Conservation (phyloP, 1,139 yeast species). For the Pneumocystis sp. region DNA sequence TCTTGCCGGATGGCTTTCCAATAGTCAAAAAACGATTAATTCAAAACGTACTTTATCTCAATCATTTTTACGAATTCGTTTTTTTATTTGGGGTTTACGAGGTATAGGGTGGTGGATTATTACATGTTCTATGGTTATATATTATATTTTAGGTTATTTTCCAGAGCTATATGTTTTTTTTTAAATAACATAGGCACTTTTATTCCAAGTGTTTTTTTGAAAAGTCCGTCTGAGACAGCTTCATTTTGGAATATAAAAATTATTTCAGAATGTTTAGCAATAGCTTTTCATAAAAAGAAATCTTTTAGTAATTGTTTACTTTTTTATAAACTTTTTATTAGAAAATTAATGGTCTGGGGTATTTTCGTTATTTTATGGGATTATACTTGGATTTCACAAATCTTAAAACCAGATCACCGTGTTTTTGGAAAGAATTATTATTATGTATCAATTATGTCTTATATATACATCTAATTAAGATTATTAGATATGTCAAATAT, state of each 20-base stretch:
- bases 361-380: not conserved
- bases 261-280: not conserved
- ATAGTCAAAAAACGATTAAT: not conserved
- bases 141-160: constrained; percentile 8
- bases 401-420: not conserved
- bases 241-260: not conserved
- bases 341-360: not conserved
- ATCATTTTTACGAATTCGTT: not conserved
- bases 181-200: not conserved
- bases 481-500: not conserved
- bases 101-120: constrained; percentile 13
- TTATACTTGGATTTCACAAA: not conserved
- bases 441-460: not conserved
- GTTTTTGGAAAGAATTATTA: not conserved
- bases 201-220: not conserved
- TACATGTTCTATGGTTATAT: constrained; percentile 3
- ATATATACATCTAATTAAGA: not conserved
- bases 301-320: not conserved
- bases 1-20: constrained; percentile 13
- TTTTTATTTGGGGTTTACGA: constrained; percentile 11
- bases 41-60: not conserved
- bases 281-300: not conserved
- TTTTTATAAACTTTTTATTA: not conserved
- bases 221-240: not conserved
- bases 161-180: not conserved